Base-by-base conservation (phyloP, 345 rosid species). In the Lenwebbia sp. region DNA sequence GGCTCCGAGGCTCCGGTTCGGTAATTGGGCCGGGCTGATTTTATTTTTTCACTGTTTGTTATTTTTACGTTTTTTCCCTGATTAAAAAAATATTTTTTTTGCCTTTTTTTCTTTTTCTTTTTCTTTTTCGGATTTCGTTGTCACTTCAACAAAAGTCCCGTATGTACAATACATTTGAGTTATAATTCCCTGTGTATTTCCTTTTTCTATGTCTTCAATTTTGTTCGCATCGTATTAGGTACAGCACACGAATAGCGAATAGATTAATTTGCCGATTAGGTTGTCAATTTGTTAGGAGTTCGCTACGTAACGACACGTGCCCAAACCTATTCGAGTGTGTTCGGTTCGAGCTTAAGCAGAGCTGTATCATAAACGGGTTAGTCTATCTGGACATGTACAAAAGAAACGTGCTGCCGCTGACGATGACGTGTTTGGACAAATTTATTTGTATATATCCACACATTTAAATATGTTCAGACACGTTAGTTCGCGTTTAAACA, bases 401-500 rank as follows among this genome's bases (percentile, higher is more conserved):
- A 60, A 13, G 6, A 15, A 60, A 6, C 37, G 3, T n/a, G n/a
- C n/a, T n/a, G n/a, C n/a, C 5, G 37, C 21, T 19, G 13, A 28
- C 0, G 2, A 17, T 60, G 40, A 0, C 10, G 0, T 21, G 7
- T 4, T 60, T 60, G 14, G 40, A 60, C 19, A n/a, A 28, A 14
- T 13, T 60, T 28, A 13, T 60, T 60, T 6, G 28, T 13, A 60
- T 60, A 28, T n/a, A 15, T 60, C 37, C 21, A n/a, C 74, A 28
- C 4, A 0, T 28, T 28, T 60, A 13, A 37, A 51, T 51, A 51
- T 51, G 53, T 51, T 51, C 2, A 9, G 10, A 8, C 49, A 47
- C 44, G 49, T 51, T 51, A 51, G 15, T 3, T 12, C 53, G 17
- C 6, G 2, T 52, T 14, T 52, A 52, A 52, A 6, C 14, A 28